Conservation (phyloP, 2,329 filamentous ascomycete genomes). For the Neurospora sp. region DNA sequence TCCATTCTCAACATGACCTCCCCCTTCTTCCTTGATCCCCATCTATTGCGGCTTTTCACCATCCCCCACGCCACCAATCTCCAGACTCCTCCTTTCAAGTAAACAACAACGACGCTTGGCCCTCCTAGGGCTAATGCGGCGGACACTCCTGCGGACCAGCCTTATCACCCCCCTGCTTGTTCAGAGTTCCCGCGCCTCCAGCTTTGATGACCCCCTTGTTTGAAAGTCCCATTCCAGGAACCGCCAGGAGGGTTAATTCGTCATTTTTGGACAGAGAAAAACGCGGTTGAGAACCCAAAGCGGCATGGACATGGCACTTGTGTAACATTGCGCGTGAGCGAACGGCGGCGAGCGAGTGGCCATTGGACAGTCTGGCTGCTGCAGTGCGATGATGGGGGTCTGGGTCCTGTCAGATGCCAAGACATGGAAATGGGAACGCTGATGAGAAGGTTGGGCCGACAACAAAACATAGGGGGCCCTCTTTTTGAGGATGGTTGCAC, state of each 20-base stretch:
- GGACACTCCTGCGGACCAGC: background rate
- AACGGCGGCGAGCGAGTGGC: background rate
- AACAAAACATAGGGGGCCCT: background rate
- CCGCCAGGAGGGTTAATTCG: background rate
- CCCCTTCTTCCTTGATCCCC: background rate
- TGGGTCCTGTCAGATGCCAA: background rate
- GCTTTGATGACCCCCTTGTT: background rate
- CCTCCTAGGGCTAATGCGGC: background rate
- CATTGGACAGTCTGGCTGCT: background rate
- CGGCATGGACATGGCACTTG: background rate
- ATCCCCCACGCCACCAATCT: background rate
- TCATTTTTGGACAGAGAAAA: background rate
- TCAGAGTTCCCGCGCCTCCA: background rate
- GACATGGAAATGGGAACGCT: background rate
- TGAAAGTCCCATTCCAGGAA: background rate
- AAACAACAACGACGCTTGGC: background rate
- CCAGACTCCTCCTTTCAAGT: background rate
- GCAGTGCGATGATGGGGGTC: background rate
- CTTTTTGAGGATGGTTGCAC: background rate
- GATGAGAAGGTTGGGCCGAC: background rate
- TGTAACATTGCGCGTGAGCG: background rate
- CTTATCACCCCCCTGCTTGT: background rate
- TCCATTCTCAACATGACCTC: background rate
- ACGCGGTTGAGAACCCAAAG: background rate
- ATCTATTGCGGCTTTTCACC: background rate